These are phyloP conservation scores for Nematodospora valgi DNA, from an alignment of 805 yeast genomes.

Conservation along the genomic window DNA sequence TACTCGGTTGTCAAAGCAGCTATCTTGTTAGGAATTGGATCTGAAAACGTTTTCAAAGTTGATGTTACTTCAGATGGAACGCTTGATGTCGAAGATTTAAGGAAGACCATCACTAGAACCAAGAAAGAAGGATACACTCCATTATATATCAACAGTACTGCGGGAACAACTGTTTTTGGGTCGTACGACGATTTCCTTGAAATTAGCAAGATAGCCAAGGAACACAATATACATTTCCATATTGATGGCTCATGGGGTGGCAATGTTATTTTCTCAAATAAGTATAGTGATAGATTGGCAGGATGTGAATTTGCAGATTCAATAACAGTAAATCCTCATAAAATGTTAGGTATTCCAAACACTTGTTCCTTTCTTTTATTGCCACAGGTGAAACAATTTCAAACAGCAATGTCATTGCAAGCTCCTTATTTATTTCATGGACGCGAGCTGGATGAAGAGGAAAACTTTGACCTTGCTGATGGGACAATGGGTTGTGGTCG, in stretches of 20 bases:
- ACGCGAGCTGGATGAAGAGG: conserved; percentile 47
- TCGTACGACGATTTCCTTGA: conserved; percentile 68
- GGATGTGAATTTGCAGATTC: conserved; percentile 72
- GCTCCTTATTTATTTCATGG: conserved; percentile 83
- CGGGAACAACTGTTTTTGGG: conserved; percentile 87
- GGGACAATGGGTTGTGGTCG: conserved; percentile 94
- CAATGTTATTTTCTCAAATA: conserved; percentile 63
- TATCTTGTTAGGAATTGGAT: conserved; percentile 70
- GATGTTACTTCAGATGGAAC: conserved; percentile 53
- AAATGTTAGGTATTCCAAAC: conserved; percentile 83
- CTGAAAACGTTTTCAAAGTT: conserved; percentile 59
- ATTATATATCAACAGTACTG: conserved; percentile 74
- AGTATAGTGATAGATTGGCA: conserved; percentile 41
- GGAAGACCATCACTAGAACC: conserved; percentile 41
- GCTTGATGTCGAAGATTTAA: conserved; percentile 51
- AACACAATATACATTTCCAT: conserved; percentile 69
- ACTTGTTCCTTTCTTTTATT: conserved; percentile 71
- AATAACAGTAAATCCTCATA: conserved; percentile 80
- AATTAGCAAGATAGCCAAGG: conserved; percentile 51
- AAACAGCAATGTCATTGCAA: conserved; percentile 66
- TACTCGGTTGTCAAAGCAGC: conserved; percentile 82
- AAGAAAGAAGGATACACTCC: conserved; percentile 61
- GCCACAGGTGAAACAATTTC: conserved; percentile 65
- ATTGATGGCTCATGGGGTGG: conserved; percentile 94
- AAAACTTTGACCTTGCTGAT: conserved; percentile 74